A percentile compares a stretch with the other conserved stretches of the same genome.
Evolutionary conservation across 371 early-diverging fungal genomes (phyloP).

Genomic region (Mucor plumbeus): DNA sequence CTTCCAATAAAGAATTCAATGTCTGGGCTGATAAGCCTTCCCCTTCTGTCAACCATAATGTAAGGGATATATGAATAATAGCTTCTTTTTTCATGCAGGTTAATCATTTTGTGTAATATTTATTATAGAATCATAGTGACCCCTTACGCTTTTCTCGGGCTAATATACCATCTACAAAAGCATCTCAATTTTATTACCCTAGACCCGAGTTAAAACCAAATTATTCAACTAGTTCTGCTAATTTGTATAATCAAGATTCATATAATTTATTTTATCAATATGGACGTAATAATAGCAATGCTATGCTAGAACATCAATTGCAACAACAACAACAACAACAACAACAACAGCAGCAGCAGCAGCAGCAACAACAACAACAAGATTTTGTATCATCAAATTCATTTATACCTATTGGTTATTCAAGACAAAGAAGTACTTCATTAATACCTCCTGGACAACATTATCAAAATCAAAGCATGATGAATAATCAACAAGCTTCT

Average conservation of each 20-base stretch:
- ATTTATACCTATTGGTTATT: slow-evolving; percentile 26
- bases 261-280: background rate
- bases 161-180: background rate
- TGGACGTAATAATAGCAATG: background rate
- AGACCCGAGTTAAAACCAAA: slow-evolving; percentile 24
- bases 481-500: background rate
- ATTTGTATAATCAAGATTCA: background rate
- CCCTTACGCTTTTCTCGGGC: background rate
- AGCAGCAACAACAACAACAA: slow-evolving; percentile 4
- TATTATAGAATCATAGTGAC: background rate
- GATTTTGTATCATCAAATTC: background rate
- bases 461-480: background rate
- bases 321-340: slow-evolving; percentile 5
- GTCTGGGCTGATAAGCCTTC: slow-evolving; percentile 13
- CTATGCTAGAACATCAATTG: background rate
- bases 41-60: slow-evolving; percentile 7
- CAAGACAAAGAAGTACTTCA: slow-evolving; percentile 33
- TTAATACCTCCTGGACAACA: slow-evolving; percentile 23
- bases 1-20: slow-evolving; percentile 15
- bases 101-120: background rate
- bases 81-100: background rate
- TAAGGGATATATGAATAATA: slow-evolving; percentile 7
- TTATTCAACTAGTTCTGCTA: slow-evolving; percentile 16
- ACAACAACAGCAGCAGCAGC: slow-evolving; percentile 10
- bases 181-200: slow-evolving; percentile 16